phyloP scores from a whole-genome alignment of 768 basidiomycete species.

The Phlebiopsis flavidoalba region DNA sequence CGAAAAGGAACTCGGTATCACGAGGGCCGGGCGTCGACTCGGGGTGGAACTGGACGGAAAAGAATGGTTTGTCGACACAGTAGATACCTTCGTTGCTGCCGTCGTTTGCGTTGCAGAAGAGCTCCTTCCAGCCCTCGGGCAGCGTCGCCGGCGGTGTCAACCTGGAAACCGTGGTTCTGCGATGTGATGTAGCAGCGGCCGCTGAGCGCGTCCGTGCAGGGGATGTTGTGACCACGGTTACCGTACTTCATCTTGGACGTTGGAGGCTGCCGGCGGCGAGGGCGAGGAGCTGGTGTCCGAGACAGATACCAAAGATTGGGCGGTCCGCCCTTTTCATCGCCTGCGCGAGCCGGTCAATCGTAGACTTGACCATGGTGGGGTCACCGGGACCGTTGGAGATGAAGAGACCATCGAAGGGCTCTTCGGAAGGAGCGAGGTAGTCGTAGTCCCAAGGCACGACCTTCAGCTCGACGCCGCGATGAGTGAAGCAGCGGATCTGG shows the following conservation, averaged over 20 bases:
- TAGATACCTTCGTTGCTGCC: conserved; percentile 97
- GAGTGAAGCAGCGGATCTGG: conserved; percentile 93
- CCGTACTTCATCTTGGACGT: conserved; percentile 99
- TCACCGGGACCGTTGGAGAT: conserved; percentile 98
- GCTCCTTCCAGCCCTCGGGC: conserved; percentile 82
- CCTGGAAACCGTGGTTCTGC: conserved; percentile 98
- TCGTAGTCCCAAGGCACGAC: conserved; percentile 98
- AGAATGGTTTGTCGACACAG: conserved; percentile 88
- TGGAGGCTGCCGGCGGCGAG: conserved; percentile 90
- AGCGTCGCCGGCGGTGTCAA: conserved; percentile 77
- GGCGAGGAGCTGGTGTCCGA: conserved; percentile 95
- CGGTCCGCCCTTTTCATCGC: conserved; percentile 68
- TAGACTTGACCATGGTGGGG: conserved; percentile 75
- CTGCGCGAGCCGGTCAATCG: conserved; percentile 61
- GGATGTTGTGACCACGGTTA: conserved; percentile 98
- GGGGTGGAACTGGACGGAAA: conserved; percentile 99
- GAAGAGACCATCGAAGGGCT: conserved; percentile 92
- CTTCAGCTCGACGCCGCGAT: conserved; percentile 91
- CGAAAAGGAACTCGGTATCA: conserved; percentile 98
- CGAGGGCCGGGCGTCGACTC: conserved; percentile 95
- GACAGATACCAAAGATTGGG: conserved; percentile 97
- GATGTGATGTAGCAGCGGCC: conserved; percentile 99
- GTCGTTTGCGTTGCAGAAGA: conserved; percentile 97
- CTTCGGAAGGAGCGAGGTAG: conserved; percentile 64
- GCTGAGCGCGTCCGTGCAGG: conserved; percentile 89